phyloP scores from a whole-genome alignment of 1,139 yeast species.

The Sugiyamaella japonica region DNA sequence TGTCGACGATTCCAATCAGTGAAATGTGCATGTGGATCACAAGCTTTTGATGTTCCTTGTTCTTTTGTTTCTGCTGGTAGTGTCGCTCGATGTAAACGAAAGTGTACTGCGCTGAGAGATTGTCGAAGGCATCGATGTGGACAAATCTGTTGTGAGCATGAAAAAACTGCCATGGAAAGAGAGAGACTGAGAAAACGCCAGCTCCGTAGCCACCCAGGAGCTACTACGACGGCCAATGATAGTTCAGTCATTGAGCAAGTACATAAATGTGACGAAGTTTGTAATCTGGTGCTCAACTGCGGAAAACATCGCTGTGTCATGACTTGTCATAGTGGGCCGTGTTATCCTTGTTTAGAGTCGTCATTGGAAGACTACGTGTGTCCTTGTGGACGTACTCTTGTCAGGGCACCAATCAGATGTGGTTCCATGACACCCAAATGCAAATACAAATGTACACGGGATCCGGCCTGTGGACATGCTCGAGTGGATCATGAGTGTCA shows the following conservation, averaged over 20 bases:
- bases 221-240: slow-evolving; percentile 35
- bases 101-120: slow-evolving; percentile 72
- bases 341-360: slow-evolving; percentile 83
- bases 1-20: slow-evolving; percentile 52
- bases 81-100: slow-evolving; percentile 64
- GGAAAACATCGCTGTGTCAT: slow-evolving; percentile 72
- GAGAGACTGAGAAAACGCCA: slow-evolving; percentile 57
- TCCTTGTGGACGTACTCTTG: slow-evolving; percentile 77
- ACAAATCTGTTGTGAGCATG: slow-evolving; percentile 67
- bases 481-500: slow-evolving; percentile 78
- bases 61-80: slow-evolving; percentile 52
- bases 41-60: slow-evolving; percentile 63
- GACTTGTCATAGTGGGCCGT: slow-evolving; percentile 80
- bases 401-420: slow-evolving; percentile 87
- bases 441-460: slow-evolving; percentile 63
- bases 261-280: slow-evolving; percentile 73
- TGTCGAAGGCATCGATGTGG: slow-evolving; percentile 82
- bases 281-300: slow-evolving; percentile 68
- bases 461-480: slow-evolving; percentile 70
- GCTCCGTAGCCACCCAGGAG: slow-evolving; percentile 35
- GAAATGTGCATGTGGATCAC: slow-evolving; percentile 54
- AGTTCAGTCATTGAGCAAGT: slow-evolving; percentile 68
- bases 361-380: slow-evolving; percentile 79
- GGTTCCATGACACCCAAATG: slow-evolving; percentile 74
- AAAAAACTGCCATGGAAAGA: slow-evolving; percentile 60